Conservation (phyloP, 2,329 filamentous ascomycete species). For the Myriosclerotinia curreyana region DNA sequence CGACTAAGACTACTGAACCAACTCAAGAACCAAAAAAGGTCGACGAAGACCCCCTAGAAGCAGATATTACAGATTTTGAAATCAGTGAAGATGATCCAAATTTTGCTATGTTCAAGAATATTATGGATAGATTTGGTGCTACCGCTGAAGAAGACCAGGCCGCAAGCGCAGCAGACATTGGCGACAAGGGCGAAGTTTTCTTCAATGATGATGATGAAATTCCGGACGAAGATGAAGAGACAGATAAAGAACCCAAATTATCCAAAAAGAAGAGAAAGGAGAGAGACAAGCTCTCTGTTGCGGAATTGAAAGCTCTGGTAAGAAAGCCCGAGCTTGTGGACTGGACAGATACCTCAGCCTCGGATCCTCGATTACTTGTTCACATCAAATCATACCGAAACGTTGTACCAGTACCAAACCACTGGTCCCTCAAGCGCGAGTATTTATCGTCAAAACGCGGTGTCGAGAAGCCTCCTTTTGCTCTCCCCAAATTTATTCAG, state of each 20-base stretch:
- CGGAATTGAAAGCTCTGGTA: constrained; percentile 90
- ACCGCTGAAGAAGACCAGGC: constrained; percentile 60
- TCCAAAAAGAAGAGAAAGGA: constrained; percentile 96
- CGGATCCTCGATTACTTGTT: constrained; percentile 83
- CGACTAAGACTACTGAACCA: constrained; percentile 30
- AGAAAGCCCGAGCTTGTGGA: constrained; percentile 91
- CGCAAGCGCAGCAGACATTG: constrained; percentile 61
- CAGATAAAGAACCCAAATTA: constrained; percentile 61
- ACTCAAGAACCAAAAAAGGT: constrained; percentile 30
- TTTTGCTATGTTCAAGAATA: constrained; percentile 77
- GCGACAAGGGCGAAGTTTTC: constrained; percentile 81
- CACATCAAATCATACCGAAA: constrained; percentile 95
- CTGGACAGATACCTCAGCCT: constrained; percentile 92
- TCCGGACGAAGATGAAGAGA: constrained; percentile 77
- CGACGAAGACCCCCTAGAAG: constrained; percentile 44
- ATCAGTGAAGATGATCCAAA: constrained; percentile 69
- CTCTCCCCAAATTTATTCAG: constrained; percentile 91
- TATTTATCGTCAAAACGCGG: constrained; percentile 96
- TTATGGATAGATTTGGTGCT: constrained; percentile 77
- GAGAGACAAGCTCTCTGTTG: constrained; percentile 87
- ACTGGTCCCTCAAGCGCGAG: constrained; percentile 96
- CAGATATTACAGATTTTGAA: constrained; percentile 47
- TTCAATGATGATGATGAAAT: constrained; percentile 83
- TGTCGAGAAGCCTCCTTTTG: constrained; percentile 91
- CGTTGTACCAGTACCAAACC: constrained; percentile 86